A percentile compares a stretch with the other conserved stretches of the same genome.
These are phyloP conservation scores for Streptanthus diversifolius DNA, from an alignment of 345 rosid genomes.

Conservation along the genomic window DNA sequence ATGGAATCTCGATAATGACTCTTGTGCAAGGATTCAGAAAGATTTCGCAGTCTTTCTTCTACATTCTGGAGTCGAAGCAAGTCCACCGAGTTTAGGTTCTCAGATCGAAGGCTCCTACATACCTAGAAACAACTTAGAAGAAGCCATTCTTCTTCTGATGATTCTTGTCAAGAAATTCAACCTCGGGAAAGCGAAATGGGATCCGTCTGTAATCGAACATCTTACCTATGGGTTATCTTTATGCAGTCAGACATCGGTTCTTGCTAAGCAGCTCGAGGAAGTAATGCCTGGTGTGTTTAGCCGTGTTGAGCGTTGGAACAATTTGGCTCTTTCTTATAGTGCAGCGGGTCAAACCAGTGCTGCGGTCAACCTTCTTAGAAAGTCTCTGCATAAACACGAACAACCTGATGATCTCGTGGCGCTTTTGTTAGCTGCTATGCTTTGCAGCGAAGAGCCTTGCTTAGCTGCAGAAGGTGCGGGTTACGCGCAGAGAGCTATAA, in stretches of 20 bases:
- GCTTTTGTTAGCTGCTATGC: conserved; percentile 76
- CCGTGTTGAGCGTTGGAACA: conserved; percentile 86
- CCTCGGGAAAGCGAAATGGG: conserved; percentile 69
- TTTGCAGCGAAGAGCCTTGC: conserved; percentile 61
- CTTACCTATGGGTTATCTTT: conserved; percentile 69
- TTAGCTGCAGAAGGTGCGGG: conserved; percentile 84
- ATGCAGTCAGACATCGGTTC: conserved; percentile 68
- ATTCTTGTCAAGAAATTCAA: conserved; percentile 60
- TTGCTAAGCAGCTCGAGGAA: conserved; percentile 81
- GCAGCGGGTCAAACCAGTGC: conserved; percentile 54
- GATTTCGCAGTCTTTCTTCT: conserved; percentile 75
- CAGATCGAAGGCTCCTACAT: conserved; percentile 76
- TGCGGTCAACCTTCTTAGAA: conserved; percentile 73
- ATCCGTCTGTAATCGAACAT: conserved; percentile 82
- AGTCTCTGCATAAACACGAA: conserved; percentile 81
- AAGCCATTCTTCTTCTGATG: conserved; percentile 86
- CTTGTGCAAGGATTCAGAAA: conserved; percentile 85
- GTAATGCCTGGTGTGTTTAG: conserved; percentile 71
- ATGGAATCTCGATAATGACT: conserved; percentile 75
- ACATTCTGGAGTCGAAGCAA: conserved; percentile 83
- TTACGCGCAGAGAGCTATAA: conserved; percentile 64
- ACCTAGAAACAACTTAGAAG: conserved; percentile 87
- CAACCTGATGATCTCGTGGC: conserved; percentile 66
- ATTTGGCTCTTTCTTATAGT: conserved; percentile 69
- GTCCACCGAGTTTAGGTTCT: conserved; percentile 69